Evolutionary conservation across 768 basidiomycete species (phyloP).

Genomic region (Polyporus arcularius): DNA sequence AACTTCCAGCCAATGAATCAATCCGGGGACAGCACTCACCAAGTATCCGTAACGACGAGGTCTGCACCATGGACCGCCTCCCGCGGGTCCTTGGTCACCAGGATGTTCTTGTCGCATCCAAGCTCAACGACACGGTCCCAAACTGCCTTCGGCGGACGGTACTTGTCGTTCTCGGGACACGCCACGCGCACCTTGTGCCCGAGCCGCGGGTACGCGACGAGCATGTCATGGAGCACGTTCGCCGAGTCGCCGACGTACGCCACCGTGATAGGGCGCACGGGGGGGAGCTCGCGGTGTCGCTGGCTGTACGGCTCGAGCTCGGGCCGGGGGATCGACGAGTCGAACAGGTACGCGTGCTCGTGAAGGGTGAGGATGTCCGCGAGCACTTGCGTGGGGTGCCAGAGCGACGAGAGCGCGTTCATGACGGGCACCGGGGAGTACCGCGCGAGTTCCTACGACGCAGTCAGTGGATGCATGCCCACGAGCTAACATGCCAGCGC

Average conservation of each 20-base stretch:
- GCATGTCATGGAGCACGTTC: constrained; percentile 96
- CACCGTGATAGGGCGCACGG: constrained; percentile 79
- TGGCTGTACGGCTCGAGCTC: constrained; percentile 1
- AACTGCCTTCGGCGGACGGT: constrained; percentile 71
- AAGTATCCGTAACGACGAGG: constrained; percentile 97
- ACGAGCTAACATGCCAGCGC: background rate
- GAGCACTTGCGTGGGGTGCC: constrained; percentile 95
- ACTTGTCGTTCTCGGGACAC: constrained; percentile 60
- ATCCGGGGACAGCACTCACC: constrained; percentile 47
- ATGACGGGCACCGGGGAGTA: constrained; percentile 92
- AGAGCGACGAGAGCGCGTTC: constrained; percentile 93
- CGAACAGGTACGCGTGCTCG: constrained; percentile 66
- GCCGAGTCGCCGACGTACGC: constrained; percentile 94
- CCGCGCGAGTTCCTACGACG: constrained; percentile 79
- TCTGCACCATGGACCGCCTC: constrained; percentile 91
- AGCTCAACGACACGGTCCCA: constrained; percentile 81
- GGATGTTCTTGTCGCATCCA: constrained; percentile 69
- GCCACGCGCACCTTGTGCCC: constrained; percentile 88
- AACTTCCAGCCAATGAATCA: background rate
- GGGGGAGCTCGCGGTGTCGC: constrained; percentile 38
- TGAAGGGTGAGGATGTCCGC: constrained; percentile 91
- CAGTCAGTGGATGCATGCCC: background rate
- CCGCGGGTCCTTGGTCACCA: constrained; percentile 75
- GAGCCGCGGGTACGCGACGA: constrained; percentile 89
- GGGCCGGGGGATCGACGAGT: constrained; percentile 26